Evolutionary conservation across 2,329 filamentous ascomycete genomes (phyloP), one percentile per base, ranked within the genome.

Genomic region (Colletotrichum eleusines): DNA sequence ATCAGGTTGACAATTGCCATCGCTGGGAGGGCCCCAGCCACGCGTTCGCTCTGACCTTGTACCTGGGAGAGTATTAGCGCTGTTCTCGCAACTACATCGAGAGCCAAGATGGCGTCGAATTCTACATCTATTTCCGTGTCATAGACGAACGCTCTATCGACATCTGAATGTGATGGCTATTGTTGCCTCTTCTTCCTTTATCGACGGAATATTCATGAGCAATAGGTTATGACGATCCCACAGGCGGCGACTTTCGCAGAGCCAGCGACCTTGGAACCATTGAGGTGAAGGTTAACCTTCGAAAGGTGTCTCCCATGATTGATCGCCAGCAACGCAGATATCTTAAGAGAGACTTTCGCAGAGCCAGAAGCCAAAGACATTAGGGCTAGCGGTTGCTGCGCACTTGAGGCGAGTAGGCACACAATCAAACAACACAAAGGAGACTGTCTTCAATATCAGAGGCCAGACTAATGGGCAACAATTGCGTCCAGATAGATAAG

Each of bases 21-120:
- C 35, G 64, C 11, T 73, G 64, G 69, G 63, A 54, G 26, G 31
- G 63, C 14, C 50, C 60, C 14, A 40, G 68, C 20, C 63, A 75
- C 58, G 54, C 60, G 2, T 53, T 77, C 16, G 65, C 72, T 26
- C 53, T 76, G 28, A 46, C 50, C 18, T 55, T 71, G 18, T 71
- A 50, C 23, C 50, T 72, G 5, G 62, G 70, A 16, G 33, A 48
- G 11, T 50, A 26, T 40, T 67, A 72, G 28, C 51, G 46, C 26
- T 51, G 40, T 23, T 31, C 69, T 35, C 44, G 61, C 46, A 55
- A 78, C 57, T 81, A 79, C 62, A 76, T 81, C 40, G 76, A 81
- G 72, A 77, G 76, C 8, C 46, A 73, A 16, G 75, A 79, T 35
- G 61, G 78, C 20, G 54, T 74, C 20, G 62, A 75, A 16, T 81